Percentiles rank a stretch among this genome's conserved stretches.
phyloP scores from a whole-genome alignment of 495 filamentous ascomycete genomes.

The Penicillium herquei region DNA sequence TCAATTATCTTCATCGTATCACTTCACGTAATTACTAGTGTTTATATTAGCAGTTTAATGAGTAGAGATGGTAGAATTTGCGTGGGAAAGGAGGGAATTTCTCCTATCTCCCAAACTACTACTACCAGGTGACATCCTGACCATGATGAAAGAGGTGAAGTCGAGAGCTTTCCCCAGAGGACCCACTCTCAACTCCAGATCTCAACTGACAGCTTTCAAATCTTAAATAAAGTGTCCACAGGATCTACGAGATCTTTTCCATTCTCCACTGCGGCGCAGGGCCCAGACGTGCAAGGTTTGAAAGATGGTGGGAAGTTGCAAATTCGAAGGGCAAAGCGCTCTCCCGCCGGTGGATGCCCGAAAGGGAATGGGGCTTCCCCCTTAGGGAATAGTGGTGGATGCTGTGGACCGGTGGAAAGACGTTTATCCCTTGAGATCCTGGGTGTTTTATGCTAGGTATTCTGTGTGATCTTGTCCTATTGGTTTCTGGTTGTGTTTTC shows the following conservation, averaged over 20 bases:
- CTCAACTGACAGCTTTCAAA: conserved; percentile 5
- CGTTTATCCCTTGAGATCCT: conserved; percentile 4
- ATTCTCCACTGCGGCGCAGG: conserved; percentile 15
- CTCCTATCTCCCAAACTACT: background rate
- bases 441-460: too few species aligned
- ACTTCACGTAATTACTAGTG: background rate
- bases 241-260: conserved; percentile 7
- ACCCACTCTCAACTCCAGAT: conserved; percentile 4
- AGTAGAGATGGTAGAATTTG: background rate
- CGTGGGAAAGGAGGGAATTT: background rate
- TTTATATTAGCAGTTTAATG: background rate
- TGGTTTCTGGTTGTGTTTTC: too few species aligned
- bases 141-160: background rate
- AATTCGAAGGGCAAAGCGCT: conserved; percentile 20
- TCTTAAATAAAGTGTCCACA: conserved; percentile 8
- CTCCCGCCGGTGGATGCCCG: conserved; percentile 9
- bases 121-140: background rate
- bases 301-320: background rate
- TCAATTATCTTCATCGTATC: background rate
- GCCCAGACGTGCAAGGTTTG: conserved; percentile 2
- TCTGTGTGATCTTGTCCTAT: too few species aligned
- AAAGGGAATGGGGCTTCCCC: conserved; percentile 7
- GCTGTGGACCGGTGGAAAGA: background rate
- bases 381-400: conserved; percentile 6
- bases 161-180: conserved; percentile 11